Percentiles rank a stretch among this genome's conserved stretches.
Conservation (phyloP, 495 filamentous ascomycete genomes). For the Hypoxylon subgilvum region DNA sequence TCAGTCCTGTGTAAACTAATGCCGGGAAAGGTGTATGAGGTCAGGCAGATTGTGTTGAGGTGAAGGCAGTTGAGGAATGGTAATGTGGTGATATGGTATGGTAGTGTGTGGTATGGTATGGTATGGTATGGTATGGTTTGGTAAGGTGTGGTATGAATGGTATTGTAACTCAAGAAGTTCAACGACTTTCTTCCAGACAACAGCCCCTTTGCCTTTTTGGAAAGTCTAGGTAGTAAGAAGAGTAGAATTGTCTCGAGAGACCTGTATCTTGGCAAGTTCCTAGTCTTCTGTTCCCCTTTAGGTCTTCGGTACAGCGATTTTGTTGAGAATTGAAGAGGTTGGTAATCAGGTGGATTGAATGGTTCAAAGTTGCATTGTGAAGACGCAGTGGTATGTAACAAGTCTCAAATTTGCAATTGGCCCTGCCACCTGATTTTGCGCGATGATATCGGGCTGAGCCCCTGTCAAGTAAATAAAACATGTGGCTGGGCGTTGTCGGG, state of each 20-base stretch:
- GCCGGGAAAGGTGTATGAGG: slow-evolving; percentile 5
- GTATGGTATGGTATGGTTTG: too few relatives aligned
- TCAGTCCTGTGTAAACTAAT: slow-evolving; percentile 18
- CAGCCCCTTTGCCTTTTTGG: slow-evolving; percentile 33
- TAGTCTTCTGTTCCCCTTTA: slow-evolving; percentile 26
- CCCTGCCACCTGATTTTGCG: slow-evolving; percentile 33
- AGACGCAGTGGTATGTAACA: slow-evolving; percentile 16
- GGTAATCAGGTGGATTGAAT: slow-evolving; percentile 17
- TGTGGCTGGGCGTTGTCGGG: slow-evolving; percentile 45
- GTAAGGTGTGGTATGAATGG: slow-evolving; percentile 14
- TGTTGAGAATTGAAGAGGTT: slow-evolving; percentile 26
- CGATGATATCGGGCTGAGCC: slow-evolving; percentile 22
- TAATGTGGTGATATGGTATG: slow-evolving; percentile 18
- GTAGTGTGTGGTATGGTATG: not conserved
- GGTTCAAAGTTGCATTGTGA: slow-evolving; percentile 15
- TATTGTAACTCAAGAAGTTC: slow-evolving; percentile 44
- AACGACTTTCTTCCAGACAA: slow-evolving; percentile 29
- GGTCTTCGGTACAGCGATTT: slow-evolving; percentile 35
- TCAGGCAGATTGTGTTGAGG: not conserved
- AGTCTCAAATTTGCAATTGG: slow-evolving; percentile 37
- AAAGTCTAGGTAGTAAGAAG: slow-evolving; percentile 30
- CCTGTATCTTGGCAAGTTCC: slow-evolving; percentile 33
- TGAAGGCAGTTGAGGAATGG: slow-evolving; percentile 3
- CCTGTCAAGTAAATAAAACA: slow-evolving; percentile 43
- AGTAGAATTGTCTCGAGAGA: slow-evolving; percentile 29